Conservation (phyloP, 768 basidiomycete genomes). For the Lyophyllum atratum region DNA sequence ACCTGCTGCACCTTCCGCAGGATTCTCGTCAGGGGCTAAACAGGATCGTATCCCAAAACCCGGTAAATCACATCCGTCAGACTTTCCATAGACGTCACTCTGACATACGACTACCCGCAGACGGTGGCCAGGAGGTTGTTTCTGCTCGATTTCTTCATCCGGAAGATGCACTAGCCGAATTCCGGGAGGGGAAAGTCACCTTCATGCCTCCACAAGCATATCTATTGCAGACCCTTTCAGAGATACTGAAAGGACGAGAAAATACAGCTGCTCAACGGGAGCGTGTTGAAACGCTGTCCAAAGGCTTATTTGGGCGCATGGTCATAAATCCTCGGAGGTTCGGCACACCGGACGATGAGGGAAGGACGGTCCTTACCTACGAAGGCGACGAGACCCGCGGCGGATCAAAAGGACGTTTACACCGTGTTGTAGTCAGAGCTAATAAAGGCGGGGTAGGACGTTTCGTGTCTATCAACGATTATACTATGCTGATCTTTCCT, state of each 20-base stretch:
- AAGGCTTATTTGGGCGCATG: slow-evolving; percentile 61
- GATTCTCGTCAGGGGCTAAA: slow-evolving; percentile 54
- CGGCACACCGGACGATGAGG: slow-evolving; percentile 40
- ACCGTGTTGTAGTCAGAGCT: slow-evolving; percentile 54
- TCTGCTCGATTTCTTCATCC: slow-evolving; percentile 69
- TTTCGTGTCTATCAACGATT: neutral
- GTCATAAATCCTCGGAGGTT: slow-evolving; percentile 54
- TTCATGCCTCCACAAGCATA: slow-evolving; percentile 81
- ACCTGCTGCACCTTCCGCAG: slow-evolving; percentile 39
- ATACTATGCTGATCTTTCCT: slow-evolving; percentile 5
- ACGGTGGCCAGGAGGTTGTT: slow-evolving; percentile 71
- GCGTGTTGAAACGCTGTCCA: slow-evolving; percentile 47
- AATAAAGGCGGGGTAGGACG: slow-evolving; percentile 51
- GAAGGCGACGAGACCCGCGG: slow-evolving; percentile 74
- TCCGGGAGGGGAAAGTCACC: slow-evolving; percentile 47
- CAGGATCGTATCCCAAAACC: slow-evolving; percentile 64
- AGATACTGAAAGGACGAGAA: slow-evolving; percentile 43
- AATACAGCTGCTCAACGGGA: slow-evolving; percentile 48
- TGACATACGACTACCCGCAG: slow-evolving; percentile 24
- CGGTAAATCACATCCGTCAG: slow-evolving; percentile 27
- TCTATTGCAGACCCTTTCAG: slow-evolving; percentile 60
- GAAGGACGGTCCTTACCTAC: slow-evolving; percentile 54
- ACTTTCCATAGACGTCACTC: neutral
- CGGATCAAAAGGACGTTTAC: slow-evolving; percentile 57
- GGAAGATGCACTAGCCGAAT: slow-evolving; percentile 51